Base-by-base conservation (phyloP, 2,329 filamentous ascomycete species). In the Botrytis squamosa region DNA sequence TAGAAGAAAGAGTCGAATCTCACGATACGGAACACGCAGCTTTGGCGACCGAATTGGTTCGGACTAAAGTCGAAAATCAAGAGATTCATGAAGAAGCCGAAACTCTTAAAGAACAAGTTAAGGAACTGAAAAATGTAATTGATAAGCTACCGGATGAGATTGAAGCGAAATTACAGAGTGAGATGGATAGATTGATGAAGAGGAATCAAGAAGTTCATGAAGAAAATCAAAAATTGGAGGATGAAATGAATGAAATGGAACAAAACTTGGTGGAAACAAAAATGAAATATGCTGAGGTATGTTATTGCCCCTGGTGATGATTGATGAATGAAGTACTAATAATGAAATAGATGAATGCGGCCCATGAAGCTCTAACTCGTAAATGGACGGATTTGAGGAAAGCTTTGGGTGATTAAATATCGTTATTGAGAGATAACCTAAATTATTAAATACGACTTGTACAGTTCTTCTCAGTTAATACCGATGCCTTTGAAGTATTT, bases 201-300 rank as follows among this genome's bases (percentile, higher is more conserved):
- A 90, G 94, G 75, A 98, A 98, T 81, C 89, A 92, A 76, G 94
- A 97, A 80, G 95, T 98, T 12, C 95, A 98, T 80, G 94, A 97
- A 78, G 94, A 97, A 84, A 99, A 98, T 80, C 88, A 92, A 75
- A 89, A 87, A 74, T 85, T 99, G 77, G 95, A 98, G 83, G 95
- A 97, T 81, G 93, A 96, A 80, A 88, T 97, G 88, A 88, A 89
- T 8, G 94, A 98, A 78, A 93, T 98, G 85, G 96, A 98, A 85
- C 93, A 95, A 83, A 91, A 94, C 82, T 85, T 99, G 77, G 95
- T 99, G 76, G 90, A 92, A 81, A 96, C 94, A 1, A 99, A 99
- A 88, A 92, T 99, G 93, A 89, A 90, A 80, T 94, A 95, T 85
- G 96, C 96, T 72, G 94, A 98, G 91, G 95, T 97, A 87, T 86